Evolutionary conservation across 1,284 basidiomycete species (phyloP).

Genomic region (Vanrija sp.): DNA sequence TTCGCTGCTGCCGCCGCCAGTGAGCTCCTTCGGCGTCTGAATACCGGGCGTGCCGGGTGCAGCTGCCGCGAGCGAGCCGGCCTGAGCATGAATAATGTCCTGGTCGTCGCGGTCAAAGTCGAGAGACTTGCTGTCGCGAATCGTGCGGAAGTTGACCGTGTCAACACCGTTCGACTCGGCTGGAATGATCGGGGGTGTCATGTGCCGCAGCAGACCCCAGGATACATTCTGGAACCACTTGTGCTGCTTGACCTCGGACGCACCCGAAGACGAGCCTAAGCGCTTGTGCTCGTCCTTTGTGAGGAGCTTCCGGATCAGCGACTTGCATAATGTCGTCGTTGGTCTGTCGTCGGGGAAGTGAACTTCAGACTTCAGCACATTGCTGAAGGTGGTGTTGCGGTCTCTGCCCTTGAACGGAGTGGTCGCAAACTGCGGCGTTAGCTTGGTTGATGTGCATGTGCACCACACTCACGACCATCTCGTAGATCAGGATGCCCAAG

Average conservation of each 20-base stretch:
- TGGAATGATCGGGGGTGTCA: slow-evolving; percentile 88
- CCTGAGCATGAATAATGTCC: slow-evolving; percentile 47
- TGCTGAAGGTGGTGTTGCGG: slow-evolving; percentile 92
- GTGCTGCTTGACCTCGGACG: slow-evolving; percentile 97
- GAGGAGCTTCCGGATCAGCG: slow-evolving; percentile 78
- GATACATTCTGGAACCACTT: slow-evolving; percentile 97
- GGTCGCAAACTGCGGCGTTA: slow-evolving; percentile 71
- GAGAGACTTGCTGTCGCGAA: slow-evolving; percentile 84
- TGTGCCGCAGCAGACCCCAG: slow-evolving; percentile 93
- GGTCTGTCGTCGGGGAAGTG: slow-evolving; percentile 82
- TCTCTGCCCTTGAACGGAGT: slow-evolving; percentile 98
- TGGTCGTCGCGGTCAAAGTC: slow-evolving; percentile 62
- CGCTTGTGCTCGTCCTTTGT: slow-evolving; percentile 90
- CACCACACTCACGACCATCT: slow-evolving; percentile 87
- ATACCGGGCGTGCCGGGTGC: slow-evolving; percentile 54
- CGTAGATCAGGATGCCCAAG: slow-evolving; percentile 94
- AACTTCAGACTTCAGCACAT: slow-evolving; percentile 84
- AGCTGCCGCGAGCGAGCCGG: slow-evolving; percentile 45
- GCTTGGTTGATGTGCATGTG: slow-evolving; percentile 7
- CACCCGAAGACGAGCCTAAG: slow-evolving; percentile 85
- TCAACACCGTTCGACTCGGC: slow-evolving; percentile 76
- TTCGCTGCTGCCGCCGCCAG: slow-evolving; percentile 23
- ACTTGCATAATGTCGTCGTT: slow-evolving; percentile 80
- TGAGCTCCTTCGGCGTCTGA: slow-evolving; percentile 48
- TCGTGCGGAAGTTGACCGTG: slow-evolving; percentile 82